phyloP scores from a whole-genome alignment of 441 rosid species.

The Jatropha podagrica region DNA sequence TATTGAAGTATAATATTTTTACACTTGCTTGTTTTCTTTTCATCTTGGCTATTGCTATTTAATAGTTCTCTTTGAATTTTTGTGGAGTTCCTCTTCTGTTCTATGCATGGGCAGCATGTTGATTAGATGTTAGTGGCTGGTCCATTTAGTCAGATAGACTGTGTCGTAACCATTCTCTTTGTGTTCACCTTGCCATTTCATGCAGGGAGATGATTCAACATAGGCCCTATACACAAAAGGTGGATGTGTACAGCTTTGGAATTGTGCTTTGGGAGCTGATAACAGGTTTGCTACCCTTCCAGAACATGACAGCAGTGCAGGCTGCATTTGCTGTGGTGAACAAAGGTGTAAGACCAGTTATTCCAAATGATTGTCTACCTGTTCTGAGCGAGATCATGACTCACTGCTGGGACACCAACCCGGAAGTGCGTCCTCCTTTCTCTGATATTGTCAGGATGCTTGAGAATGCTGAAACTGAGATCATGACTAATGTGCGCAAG shows the following conservation, averaged over 20 bases:
- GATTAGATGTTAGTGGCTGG: neutral
- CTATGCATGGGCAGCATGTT: neutral
- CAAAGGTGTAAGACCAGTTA: conserved; percentile 84
- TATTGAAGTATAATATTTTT: neutral
- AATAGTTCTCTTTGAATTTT: neutral
- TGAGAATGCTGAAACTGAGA: conserved; percentile 78
- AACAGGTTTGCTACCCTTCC: conserved; percentile 86
- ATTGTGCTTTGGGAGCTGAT: conserved; percentile 96
- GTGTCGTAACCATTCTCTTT: neutral
- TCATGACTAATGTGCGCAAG: conserved; percentile 86
- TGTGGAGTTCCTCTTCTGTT: neutral
- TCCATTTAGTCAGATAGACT: neutral
- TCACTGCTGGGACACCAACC: conserved; percentile 91
- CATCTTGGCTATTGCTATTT: neutral
- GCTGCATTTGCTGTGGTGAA: conserved; percentile 99
- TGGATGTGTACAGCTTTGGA: conserved; percentile 94
- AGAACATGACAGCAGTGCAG: conserved; percentile 97
- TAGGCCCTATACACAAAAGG: conserved; percentile 92
- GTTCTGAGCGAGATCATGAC: conserved; percentile 85
- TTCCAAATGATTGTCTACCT: conserved; percentile 83
- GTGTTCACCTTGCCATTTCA: conserved; percentile 16
- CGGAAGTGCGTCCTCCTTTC: conserved; percentile 90
- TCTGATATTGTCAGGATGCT: conserved; percentile 79
- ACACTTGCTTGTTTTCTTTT: neutral
- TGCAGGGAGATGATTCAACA: conserved; percentile 99